phyloP scores from a whole-genome alignment of 805 yeast species.

The Cyberlindnera xylosilytica region DNA sequence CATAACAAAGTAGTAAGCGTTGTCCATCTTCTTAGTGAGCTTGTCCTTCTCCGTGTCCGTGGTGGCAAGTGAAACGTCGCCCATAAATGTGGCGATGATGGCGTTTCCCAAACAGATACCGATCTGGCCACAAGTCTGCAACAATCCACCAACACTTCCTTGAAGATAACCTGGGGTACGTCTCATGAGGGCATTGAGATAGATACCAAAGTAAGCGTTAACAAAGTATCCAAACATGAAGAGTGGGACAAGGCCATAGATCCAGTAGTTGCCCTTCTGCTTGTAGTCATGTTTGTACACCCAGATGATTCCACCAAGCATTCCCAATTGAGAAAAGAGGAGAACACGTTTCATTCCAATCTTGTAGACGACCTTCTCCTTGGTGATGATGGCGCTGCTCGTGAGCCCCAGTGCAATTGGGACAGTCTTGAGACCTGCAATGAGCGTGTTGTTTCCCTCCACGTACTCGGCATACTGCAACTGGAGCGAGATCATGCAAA shows the following conservation, averaged over 20 bases:
- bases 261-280: conserved; percentile 27
- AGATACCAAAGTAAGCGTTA: conserved; percentile 34
- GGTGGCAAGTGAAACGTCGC: conserved; percentile 8
- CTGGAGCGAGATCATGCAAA: conserved; percentile 19
- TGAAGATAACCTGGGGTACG: conserved; percentile 36
- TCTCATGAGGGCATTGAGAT: conserved; percentile 28
- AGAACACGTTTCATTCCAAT: conserved; percentile 24
- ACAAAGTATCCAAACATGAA: conserved; percentile 26
- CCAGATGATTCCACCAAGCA: not conserved
- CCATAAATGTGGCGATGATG: conserved; percentile 27
- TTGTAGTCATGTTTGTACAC: conserved; percentile 19
- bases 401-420: conserved; percentile 33
- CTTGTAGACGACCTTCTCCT: conserved; percentile 16
- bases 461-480: conserved; percentile 28
- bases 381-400: conserved; percentile 27
- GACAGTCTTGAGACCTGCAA: conserved; percentile 34
- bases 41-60: too few species aligned
- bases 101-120: conserved; percentile 32
- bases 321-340: conserved; percentile 2
- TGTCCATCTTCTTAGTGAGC: too few species aligned
- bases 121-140: conserved; percentile 34
- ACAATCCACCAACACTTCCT: conserved; percentile 22
- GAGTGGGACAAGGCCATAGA: conserved; percentile 25
- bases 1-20: too few species aligned
- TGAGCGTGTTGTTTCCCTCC: conserved; percentile 29